Percentiles rank a stretch among this genome's conserved stretches.
These are phyloP conservation scores for Cystobasidium onofrii DNA, from an alignment of 768 basidiomycete genomes.

Conservation along the genomic window DNA sequence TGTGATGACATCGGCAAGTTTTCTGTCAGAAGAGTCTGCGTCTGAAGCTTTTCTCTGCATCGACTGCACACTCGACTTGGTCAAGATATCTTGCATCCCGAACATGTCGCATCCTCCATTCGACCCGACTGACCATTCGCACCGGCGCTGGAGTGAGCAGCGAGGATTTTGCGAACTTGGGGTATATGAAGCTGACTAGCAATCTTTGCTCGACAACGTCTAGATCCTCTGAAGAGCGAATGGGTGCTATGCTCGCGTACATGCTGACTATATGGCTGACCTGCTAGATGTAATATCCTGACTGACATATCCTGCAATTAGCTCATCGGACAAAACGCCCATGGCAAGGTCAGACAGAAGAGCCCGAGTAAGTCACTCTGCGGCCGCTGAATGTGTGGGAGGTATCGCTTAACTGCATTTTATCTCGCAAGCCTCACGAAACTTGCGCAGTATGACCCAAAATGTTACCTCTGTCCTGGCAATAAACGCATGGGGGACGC, in stretches of 20 bases:
- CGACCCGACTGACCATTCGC: conserved; percentile 26
- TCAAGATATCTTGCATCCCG: too few relatives aligned
- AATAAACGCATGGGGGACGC: conserved; percentile 66
- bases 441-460: conserved; percentile 60
- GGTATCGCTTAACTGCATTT: too few relatives aligned
- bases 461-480: conserved; percentile 71
- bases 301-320: not conserved
- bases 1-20: not conserved
- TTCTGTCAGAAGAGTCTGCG: too few relatives aligned
- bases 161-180: not conserved
- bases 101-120: not conserved
- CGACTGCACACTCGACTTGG: too few relatives aligned
- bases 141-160: conserved; percentile 28
- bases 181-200: not conserved
- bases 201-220: too few relatives aligned
- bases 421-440: conserved; percentile 32
- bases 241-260: conserved; percentile 42
- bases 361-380: conserved; percentile 49
- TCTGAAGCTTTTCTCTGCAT: too few relatives aligned
- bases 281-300: not conserved
- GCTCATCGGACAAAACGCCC: conserved; percentile 80
- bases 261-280: not conserved
- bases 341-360: conserved; percentile 79
- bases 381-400: not conserved
- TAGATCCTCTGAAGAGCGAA: conserved; percentile 39